These are phyloP conservation scores for Pythium dissotocum DNA, from an alignment of 352 stramenopile genomes.

Conservation along the genomic window DNA sequence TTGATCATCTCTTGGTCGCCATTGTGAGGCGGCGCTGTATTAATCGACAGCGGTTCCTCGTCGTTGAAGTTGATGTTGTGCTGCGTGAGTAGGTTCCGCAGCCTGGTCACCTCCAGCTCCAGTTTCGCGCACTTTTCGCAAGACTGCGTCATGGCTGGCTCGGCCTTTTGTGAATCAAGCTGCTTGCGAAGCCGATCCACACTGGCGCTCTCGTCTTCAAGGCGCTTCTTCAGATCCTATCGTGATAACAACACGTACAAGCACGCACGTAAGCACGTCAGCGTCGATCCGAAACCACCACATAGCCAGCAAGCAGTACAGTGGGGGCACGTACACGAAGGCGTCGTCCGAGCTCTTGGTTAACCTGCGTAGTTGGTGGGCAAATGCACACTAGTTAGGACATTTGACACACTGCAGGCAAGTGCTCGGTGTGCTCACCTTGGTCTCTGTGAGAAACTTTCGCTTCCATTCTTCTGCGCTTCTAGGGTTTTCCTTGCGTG, in stretches of 20 bases:
- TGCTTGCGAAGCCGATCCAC: slow-evolving; percentile 38
- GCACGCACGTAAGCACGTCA: slow-evolving; percentile 4
- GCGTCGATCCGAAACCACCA: neutral
- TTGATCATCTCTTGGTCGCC: neutral
- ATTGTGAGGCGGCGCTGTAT: neutral
- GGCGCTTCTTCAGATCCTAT: slow-evolving; percentile 52
- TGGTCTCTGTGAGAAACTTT: slow-evolving; percentile 68
- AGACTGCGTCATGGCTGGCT: neutral
- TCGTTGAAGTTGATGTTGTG: slow-evolving; percentile 11
- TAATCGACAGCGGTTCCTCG: neutral
- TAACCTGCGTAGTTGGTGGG: slow-evolving; percentile 43
- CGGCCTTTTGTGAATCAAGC: slow-evolving; percentile 17
- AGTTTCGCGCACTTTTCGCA: slow-evolving; percentile 24
- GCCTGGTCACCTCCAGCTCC: slow-evolving; percentile 24
- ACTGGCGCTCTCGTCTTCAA: slow-evolving; percentile 41
- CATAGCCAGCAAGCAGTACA: neutral
- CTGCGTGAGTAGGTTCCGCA: slow-evolving; percentile 12
- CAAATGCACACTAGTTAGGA: neutral
- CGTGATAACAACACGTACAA: neutral
- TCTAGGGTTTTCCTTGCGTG: slow-evolving; percentile 16
- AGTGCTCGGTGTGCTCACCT: slow-evolving; percentile 33
- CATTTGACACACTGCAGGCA: neutral
- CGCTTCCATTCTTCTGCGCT: slow-evolving; percentile 54
- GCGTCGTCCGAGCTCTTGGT: slow-evolving; percentile 65
- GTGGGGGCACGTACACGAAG: slow-evolving; percentile 43